Evolutionary conservation across 345 rosid species (phyloP).

Genomic region (Reutealis trisperma): DNA sequence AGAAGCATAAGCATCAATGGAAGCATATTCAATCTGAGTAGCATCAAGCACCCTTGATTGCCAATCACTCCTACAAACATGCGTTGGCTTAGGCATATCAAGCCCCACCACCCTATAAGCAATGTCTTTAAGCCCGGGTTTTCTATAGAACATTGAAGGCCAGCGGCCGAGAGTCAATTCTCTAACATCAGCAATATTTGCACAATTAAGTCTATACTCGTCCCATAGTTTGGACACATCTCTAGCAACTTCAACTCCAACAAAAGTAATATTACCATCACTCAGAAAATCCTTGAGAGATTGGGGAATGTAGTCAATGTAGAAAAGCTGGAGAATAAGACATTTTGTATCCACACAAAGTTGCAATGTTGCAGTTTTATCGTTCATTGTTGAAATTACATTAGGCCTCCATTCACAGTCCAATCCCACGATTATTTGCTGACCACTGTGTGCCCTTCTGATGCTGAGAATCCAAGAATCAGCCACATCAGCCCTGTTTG

Average conservation of each 20-base stretch:
- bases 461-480: constrained; percentile 31
- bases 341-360: constrained; percentile 41
- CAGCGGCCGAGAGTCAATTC: constrained; percentile 16
- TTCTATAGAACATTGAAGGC: constrained; percentile 16
- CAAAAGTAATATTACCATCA: constrained; percentile 19
- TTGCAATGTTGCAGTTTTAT: constrained; percentile 33
- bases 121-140: constrained; percentile 37
- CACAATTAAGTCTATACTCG: constrained; percentile 31
- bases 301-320: constrained; percentile 28
- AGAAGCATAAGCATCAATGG: constrained; percentile 43
- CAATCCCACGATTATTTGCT: constrained; percentile 33
- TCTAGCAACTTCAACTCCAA: constrained; percentile 31
- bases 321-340: constrained; percentile 34
- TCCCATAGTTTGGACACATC: constrained; percentile 29
- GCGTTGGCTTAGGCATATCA: constrained; percentile 23
- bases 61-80: constrained; percentile 35
- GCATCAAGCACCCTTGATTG: constrained; percentile 25
- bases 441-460: neutral
- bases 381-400: neutral
- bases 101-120: constrained; percentile 17
- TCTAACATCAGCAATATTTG: constrained; percentile 17
- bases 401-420: constrained; percentile 47
- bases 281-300: constrained; percentile 21
- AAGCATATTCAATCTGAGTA: constrained; percentile 36
- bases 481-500: constrained; percentile 8